Percentiles rank a stretch among this genome's conserved stretches.
Evolutionary conservation across 2,329 filamentous ascomycete species (phyloP).

Genomic region (Aspergillus fijiensis): DNA sequence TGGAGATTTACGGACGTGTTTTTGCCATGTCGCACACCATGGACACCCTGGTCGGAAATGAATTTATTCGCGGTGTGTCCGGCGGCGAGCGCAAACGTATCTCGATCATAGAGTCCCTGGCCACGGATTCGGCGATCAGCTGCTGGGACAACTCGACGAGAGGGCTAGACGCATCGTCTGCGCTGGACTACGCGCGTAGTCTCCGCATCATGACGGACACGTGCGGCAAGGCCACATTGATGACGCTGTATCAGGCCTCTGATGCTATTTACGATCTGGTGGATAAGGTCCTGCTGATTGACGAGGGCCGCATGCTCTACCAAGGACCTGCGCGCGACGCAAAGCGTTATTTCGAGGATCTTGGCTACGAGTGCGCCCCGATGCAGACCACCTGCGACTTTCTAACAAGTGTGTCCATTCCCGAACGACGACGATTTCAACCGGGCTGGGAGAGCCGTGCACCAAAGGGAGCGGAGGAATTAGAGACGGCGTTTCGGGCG

Average conservation of each 20-base stretch:
- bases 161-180: conserved; percentile 70
- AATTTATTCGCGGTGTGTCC: conserved; percentile 60
- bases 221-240: conserved; percentile 63
- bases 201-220: conserved; percentile 69
- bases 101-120: conserved; percentile 70
- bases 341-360: conserved; percentile 60
- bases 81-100: conserved; percentile 75
- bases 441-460: conserved; percentile 60
- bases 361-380: conserved; percentile 59
- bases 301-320: conserved; percentile 65
- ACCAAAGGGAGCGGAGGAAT: conserved; percentile 64
- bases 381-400: conserved; percentile 71
- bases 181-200: conserved; percentile 68
- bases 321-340: conserved; percentile 58
- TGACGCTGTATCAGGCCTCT: conserved; percentile 67
- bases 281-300: conserved; percentile 73
- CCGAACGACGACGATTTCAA: conserved; percentile 64
- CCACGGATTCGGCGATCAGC: conserved; percentile 66
- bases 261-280: conserved; percentile 66
- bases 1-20: conserved; percentile 66
- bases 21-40: conserved; percentile 72
- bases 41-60: conserved; percentile 64
- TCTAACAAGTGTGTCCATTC: conserved; percentile 68
- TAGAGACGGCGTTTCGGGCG: conserved; percentile 64
- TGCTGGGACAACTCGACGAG: conserved; percentile 75